Evolutionary conservation across 2,329 filamentous ascomycete species (phyloP), one percentile per base, ranked within the genome.

Genomic region (Neoscytalidium dimidiatum): DNA sequence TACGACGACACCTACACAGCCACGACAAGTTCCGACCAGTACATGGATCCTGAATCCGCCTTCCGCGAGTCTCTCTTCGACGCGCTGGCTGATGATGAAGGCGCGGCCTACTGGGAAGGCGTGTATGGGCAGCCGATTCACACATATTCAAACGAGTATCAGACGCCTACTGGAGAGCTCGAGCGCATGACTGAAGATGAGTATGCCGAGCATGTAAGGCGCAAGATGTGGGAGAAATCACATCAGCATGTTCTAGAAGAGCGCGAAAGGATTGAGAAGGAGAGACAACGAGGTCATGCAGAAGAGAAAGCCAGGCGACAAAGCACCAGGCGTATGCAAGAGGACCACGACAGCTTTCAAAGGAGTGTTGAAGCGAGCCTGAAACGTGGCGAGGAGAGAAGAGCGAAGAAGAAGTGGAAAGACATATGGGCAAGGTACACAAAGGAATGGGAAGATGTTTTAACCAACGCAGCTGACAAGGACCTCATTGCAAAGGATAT

Each of bases 61-160:
- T 99, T 99, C 76, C 89, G 92, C 31, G 92, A 96, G 77, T 97
- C 93, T 0, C 88, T 99, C 4, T 98, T 98, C 79, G 95, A 99
- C 77, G 95, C 95, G 33, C 90, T 99, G 78, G 94, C 93, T 41
- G 95, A 99, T 77, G 94, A 98, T 74, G 95, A 99, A 79, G 95
- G 94, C 52, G 95, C 95, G 1, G 86, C 88, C 7, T 99, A 95
- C 80, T 99, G 95, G 95, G 90, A 97, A 76, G 87, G 88, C 17
- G 92, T 99, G n/a, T 99, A 98, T 78, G 94, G 93, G 0, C 94
- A 98, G 75, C 94, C 95, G 0, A 90, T 98, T 57, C 93, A 97
- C 77, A 86, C 88, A 6, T 97, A 96, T 74, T 75, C 86, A 0
- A 82, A 85, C 28, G 82, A 83, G 0, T 82, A 73, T 85, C 85